These are phyloP conservation scores for Stramenopiles sp. DNA, from an alignment of 352 stramenopile genomes.

Conservation along the genomic window DNA sequence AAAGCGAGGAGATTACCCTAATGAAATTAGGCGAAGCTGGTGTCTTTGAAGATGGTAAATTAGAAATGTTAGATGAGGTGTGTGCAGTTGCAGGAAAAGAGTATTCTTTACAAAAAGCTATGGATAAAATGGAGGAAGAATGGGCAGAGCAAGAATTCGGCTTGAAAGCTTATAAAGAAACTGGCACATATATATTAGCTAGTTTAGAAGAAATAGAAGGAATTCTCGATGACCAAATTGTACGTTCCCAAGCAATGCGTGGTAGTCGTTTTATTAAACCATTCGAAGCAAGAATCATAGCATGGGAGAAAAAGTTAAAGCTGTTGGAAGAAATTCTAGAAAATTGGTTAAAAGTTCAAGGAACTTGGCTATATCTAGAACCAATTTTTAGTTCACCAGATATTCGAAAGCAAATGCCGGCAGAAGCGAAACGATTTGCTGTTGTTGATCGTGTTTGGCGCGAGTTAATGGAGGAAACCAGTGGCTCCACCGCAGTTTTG, in stretches of 20 bases:
- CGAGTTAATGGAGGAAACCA: neutral
- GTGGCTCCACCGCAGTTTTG: neutral
- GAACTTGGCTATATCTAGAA: conserved; percentile 76
- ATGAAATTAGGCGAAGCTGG: neutral
- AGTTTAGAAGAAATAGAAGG: conserved; percentile 35
- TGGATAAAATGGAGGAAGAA: conserved; percentile 76
- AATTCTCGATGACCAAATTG: conserved; percentile 39
- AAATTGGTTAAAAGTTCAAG: conserved; percentile 78
- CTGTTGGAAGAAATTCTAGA: conserved; percentile 74
- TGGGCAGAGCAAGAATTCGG: conserved; percentile 79
- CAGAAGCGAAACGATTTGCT: conserved; percentile 31
- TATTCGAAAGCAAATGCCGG: conserved; percentile 83
- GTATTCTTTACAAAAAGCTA: conserved; percentile 70
- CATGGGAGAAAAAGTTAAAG: conserved; percentile 67
- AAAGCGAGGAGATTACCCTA: neutral
- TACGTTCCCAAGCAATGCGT: conserved; percentile 36
- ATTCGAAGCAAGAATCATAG: conserved; percentile 33
- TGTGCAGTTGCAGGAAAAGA: conserved; percentile 43
- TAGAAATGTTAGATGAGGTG: neutral
- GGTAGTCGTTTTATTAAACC: conserved; percentile 28
- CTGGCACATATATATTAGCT: conserved; percentile 32
- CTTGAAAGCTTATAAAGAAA: conserved; percentile 69
- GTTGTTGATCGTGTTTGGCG: neutral
- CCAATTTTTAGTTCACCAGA: conserved; percentile 76
- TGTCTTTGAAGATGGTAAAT: neutral